phyloP scores from a whole-genome alignment of 2,329 filamentous ascomycete species.

The Truncatella angustata region DNA sequence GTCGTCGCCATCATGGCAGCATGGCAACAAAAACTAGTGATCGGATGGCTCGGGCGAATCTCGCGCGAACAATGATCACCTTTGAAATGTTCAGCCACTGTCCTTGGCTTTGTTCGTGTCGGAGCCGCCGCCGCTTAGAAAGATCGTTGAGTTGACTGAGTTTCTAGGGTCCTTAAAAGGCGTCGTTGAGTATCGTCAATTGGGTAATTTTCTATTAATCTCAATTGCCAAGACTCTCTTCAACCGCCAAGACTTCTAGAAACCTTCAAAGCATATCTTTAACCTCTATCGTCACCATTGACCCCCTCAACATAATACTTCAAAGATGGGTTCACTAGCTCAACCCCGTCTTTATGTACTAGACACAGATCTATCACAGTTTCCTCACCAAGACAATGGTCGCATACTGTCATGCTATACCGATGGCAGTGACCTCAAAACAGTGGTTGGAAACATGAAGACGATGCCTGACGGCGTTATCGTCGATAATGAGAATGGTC shows the following conservation, averaged over 20 bases:
- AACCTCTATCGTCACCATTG: not conserved
- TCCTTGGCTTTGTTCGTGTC: no score
- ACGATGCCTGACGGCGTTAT: conserved; percentile 24
- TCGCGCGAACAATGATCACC: no score
- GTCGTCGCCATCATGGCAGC: not conserved
- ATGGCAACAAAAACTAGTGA: not conserved
- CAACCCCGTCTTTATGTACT: conserved; percentile 11
- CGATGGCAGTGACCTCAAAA: conserved; percentile 10
- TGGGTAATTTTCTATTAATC: no score
- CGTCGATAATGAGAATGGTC: conserved; percentile 20
- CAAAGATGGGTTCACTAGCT: conserved; percentile 9
- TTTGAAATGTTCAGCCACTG: no score
- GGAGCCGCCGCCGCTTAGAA: no score
- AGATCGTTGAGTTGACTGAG: no score
- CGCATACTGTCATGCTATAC: conserved; percentile 10
- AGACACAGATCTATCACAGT: conserved; percentile 11
- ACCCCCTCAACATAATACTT: not conserved
- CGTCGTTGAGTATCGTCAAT: no score
- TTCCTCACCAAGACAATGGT: conserved; percentile 8
- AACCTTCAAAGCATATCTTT: no score
- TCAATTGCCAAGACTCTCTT: no score
- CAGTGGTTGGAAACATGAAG: conserved; percentile 14
- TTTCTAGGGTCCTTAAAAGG: no score
- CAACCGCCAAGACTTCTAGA: no score
- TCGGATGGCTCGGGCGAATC: not conserved